phyloP scores from a whole-genome alignment of 106 monocot species.

The Acorus calamus region DNA sequence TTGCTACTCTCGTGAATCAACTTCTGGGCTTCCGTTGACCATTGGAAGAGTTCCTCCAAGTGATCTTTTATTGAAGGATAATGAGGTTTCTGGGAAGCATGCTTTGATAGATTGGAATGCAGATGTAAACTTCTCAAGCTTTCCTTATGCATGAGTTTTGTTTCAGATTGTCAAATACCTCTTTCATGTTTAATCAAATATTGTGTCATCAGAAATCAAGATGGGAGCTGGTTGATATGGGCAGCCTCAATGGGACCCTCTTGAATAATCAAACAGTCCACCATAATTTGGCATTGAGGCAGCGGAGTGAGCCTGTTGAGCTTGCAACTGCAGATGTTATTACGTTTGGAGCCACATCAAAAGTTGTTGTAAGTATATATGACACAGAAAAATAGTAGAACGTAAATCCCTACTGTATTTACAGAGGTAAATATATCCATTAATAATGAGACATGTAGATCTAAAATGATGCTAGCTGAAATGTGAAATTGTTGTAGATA shows the following conservation, averaged over 20 bases:
- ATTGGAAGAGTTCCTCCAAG: constrained; percentile 86
- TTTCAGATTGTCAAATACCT: neutral
- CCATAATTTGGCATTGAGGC: constrained; percentile 44
- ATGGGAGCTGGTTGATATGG: constrained; percentile 88
- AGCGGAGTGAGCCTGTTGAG: constrained; percentile 53
- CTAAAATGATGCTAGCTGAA: too few species aligned
- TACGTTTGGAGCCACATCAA: constrained; percentile 73
- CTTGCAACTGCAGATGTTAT: constrained; percentile 74
- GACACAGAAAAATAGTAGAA: too few species aligned
- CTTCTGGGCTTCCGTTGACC: constrained; percentile 41
- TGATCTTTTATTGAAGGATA: constrained; percentile 65
- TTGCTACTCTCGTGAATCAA: constrained; percentile 35
- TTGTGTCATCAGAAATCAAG: constrained; percentile 41
- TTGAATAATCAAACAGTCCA: constrained; percentile 58
- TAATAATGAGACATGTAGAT: too few species aligned
- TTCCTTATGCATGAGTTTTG: neutral
- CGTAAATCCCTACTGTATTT: too few species aligned
- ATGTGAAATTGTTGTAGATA: too few species aligned
- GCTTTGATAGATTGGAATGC: constrained; percentile 74
- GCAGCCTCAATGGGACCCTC: constrained; percentile 90
- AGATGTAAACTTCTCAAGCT: constrained; percentile 33
- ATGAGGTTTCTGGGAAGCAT: constrained; percentile 94
- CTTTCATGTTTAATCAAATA: neutral
- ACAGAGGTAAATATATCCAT: too few species aligned
- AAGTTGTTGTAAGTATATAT: constrained; percentile 52